Percentiles rank a stretch among this genome's conserved stretches.
Evolutionary conservation across 306 rosid genomes (phyloP).

Genomic region (Medicago arabica): DNA sequence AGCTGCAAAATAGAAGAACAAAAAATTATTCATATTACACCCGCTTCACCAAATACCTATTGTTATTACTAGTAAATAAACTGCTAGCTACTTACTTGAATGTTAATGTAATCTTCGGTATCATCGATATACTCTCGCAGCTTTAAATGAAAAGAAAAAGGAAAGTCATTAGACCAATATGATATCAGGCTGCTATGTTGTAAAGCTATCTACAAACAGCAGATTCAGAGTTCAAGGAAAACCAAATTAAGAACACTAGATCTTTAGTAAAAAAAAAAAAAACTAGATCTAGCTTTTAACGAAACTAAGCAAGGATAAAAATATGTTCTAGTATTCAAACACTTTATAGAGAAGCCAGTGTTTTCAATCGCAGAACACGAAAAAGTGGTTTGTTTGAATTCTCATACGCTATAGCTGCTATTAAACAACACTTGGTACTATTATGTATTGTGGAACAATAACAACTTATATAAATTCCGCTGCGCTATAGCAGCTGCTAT

Average conservation of each 20-base stretch:
- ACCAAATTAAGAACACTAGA: neutral
- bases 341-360: neutral
- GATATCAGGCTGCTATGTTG: neutral
- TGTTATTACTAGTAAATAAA: neutral
- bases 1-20: constrained; percentile 56
- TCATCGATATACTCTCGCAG: constrained; percentile 91
- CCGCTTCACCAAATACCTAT: constrained; percentile 3
- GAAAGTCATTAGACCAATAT: constrained; percentile 16
- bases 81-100: constrained; percentile 64
- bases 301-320: neutral
- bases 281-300: neutral
- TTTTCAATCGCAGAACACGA: too few relatives aligned
- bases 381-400: too few relatives aligned
- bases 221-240: constrained; percentile 33
- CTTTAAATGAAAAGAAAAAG: constrained; percentile 53
- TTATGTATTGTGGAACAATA: too few relatives aligned
- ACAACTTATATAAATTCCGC: too few relatives aligned
- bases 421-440: too few relatives aligned
- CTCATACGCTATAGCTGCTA: too few relatives aligned
- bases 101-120: constrained; percentile 93
- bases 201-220: neutral
- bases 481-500: too few relatives aligned
- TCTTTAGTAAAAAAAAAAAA: neutral
- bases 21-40: constrained; percentile 12
- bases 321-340: neutral